phyloP scores from a whole-genome alignment of 75 land plant genomes.

The Cryptomeria japonica region DNA sequence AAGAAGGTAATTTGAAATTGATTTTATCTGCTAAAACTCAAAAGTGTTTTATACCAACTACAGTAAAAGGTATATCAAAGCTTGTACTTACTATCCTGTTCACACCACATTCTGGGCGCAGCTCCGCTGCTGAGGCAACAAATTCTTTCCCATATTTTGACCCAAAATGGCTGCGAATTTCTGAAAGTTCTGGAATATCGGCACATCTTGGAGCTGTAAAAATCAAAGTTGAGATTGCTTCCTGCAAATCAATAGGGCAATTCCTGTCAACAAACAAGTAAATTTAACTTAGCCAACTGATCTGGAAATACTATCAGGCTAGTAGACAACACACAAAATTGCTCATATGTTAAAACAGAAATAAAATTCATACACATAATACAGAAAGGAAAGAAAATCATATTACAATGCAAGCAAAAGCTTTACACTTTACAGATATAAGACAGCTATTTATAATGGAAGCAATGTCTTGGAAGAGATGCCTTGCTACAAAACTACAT shows the following conservation, averaged over 20 bases:
- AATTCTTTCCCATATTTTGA: slow-evolving; percentile 96
- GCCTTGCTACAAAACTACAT: neutral
- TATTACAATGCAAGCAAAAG: neutral
- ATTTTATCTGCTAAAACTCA: slow-evolving; percentile 3
- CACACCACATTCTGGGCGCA: slow-evolving; percentile 93
- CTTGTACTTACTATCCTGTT: slow-evolving; percentile 61
- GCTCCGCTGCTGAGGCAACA: slow-evolving; percentile 73
- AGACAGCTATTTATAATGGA: neutral
- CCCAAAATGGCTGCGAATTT: slow-evolving; percentile 69
- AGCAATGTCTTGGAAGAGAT: neutral
- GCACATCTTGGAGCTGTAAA: slow-evolving; percentile 95
- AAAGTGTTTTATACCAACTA: neutral
- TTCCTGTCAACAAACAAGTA: slow-evolving; percentile 31
- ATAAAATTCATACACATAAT: no score
- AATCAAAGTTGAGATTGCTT: slow-evolving; percentile 85
- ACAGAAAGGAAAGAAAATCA: neutral
- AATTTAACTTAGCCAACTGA: neutral
- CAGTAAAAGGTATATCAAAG: neutral
- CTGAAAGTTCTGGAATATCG: slow-evolving; percentile 73
- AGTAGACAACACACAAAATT: neutral
- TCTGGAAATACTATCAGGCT: neutral
- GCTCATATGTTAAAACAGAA: neutral
- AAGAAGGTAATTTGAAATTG: neutral
- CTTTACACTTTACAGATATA: neutral
- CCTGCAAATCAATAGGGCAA: slow-evolving; percentile 90